Conservation (phyloP, 2,329 filamentous ascomycete genomes). For the Gnomoniopsis smithogilvyi region DNA sequence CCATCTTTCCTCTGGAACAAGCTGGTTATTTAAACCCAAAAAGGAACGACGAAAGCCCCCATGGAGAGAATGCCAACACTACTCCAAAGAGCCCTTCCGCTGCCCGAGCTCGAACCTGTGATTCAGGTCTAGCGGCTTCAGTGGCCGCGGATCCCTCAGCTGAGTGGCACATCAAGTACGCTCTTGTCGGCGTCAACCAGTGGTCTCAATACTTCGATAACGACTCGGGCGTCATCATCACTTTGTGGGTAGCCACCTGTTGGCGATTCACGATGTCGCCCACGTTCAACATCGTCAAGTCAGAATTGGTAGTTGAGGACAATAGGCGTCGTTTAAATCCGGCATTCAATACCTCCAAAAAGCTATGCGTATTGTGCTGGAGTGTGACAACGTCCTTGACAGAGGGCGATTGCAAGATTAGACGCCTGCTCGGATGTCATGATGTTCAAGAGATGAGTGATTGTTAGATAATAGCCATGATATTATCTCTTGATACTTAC, state of each 20-base stretch:
- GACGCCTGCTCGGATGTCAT: not conserved
- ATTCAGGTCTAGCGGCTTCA: slow-evolving; percentile 25
- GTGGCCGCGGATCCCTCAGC: slow-evolving; percentile 32
- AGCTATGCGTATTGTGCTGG: slow-evolving; percentile 28
- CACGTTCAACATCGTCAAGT: slow-evolving; percentile 24
- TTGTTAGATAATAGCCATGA: too few relatives aligned
- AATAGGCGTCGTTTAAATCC: slow-evolving; percentile 29
- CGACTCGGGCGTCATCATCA: slow-evolving; percentile 14
- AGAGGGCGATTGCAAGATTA: slow-evolving; percentile 21
- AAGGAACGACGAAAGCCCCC: slow-evolving; percentile 28
- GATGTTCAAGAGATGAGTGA: too few relatives aligned
- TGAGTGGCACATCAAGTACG: slow-evolving; percentile 31
- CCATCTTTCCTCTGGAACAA: slow-evolving; percentile 30
- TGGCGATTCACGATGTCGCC: slow-evolving; percentile 24
- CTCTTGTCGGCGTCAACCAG: slow-evolving; percentile 23
- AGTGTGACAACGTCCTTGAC: slow-evolving; percentile 29
- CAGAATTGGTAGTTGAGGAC: slow-evolving; percentile 30
- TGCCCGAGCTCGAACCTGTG: slow-evolving; percentile 23
- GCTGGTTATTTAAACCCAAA: slow-evolving; percentile 27
- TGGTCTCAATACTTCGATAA: slow-evolving; percentile 12
- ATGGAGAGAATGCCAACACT: slow-evolving; percentile 29
- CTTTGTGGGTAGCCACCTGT: slow-evolving; percentile 27
- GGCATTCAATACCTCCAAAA: slow-evolving; percentile 21
- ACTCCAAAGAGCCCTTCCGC: slow-evolving; percentile 18
- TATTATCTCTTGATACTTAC: too few relatives aligned